These are phyloP conservation scores for Citrullus amarus DNA, from an alignment of 306 rosid species.

Conservation along the genomic window DNA sequence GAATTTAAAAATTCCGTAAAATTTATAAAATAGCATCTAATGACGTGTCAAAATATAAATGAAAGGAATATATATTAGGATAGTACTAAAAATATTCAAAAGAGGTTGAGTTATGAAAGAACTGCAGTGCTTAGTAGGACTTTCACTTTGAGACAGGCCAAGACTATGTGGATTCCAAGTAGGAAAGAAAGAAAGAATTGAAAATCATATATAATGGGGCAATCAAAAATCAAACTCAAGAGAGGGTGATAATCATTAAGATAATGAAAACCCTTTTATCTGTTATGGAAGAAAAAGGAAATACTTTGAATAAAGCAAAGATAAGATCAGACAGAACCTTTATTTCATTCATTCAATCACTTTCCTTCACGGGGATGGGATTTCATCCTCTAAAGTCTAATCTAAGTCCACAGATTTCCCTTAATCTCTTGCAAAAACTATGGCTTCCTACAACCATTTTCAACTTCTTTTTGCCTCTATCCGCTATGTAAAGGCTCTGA, in stretches of 20 bases:
- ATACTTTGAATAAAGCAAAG: constrained; percentile 1
- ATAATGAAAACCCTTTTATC: constrained; percentile 5
- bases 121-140: not conserved
- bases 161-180: not conserved
- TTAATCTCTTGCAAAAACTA: not conserved
- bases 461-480: not conserved
- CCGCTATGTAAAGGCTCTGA: not conserved
- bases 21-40: no score
- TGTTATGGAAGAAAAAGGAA: not conserved
- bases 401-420: not conserved
- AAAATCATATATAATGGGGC: not conserved
- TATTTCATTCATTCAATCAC: not conserved
- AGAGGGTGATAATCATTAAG: constrained; percentile 5
- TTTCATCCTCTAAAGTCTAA: constrained; percentile 4
- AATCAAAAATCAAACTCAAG: constrained; percentile 1
- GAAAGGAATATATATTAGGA: no score
- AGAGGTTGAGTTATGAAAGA: not conserved
- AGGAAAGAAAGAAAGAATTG: not conserved
- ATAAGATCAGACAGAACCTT: not conserved
- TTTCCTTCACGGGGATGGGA: not conserved
- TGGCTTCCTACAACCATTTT: not conserved
- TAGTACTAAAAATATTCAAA: no score
- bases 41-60: no score
- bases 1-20: no score
- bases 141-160: not conserved